These are phyloP conservation scores for Solanum bulbocastanum DNA, from an alignment of 257 asterid genomes.

Conservation along the genomic window DNA sequence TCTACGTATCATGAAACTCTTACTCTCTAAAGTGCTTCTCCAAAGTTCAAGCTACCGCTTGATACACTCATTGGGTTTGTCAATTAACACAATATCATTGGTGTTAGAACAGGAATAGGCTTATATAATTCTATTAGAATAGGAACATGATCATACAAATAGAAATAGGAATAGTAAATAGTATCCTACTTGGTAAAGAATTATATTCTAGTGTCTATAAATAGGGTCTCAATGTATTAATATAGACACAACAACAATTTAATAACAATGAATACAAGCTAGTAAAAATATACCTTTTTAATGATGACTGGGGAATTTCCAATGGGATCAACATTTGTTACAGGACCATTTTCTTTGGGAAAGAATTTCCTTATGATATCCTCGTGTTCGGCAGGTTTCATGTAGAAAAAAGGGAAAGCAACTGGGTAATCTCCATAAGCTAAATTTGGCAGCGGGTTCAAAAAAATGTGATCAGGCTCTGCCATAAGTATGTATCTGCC, in stretches of 20 bases:
- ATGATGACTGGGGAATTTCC: constrained; percentile 62
- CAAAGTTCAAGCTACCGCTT: neutral
- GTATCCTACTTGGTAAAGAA: too few species aligned
- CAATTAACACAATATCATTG: neutral
- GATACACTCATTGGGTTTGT: neutral
- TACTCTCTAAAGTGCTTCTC: neutral
- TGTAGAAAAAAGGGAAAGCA: constrained; percentile 53
- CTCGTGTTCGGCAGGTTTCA: constrained; percentile 32
- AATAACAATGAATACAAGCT: neutral
- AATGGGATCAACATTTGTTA: constrained; percentile 46
- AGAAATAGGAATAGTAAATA: too few species aligned
- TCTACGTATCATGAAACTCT: too few species aligned
- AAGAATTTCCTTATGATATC: constrained; percentile 31
- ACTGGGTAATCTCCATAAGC: constrained; percentile 32
- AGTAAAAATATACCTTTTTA: constrained; percentile 22
- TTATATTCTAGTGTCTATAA: too few species aligned
- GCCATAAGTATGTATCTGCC: constrained; percentile 56
- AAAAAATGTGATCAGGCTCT: constrained; percentile 58
- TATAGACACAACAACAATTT: too few species aligned
- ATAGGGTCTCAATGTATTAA: too few species aligned
- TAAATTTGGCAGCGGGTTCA: constrained; percentile 43
- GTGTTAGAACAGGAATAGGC: too few species aligned
- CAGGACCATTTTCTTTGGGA: constrained; percentile 48
- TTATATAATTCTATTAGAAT: too few species aligned
- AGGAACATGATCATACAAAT: too few species aligned